Evolutionary conservation across 1,284 basidiomycete species (phyloP).

Genomic region (Apiotrichum akiyoshidainum): DNA sequence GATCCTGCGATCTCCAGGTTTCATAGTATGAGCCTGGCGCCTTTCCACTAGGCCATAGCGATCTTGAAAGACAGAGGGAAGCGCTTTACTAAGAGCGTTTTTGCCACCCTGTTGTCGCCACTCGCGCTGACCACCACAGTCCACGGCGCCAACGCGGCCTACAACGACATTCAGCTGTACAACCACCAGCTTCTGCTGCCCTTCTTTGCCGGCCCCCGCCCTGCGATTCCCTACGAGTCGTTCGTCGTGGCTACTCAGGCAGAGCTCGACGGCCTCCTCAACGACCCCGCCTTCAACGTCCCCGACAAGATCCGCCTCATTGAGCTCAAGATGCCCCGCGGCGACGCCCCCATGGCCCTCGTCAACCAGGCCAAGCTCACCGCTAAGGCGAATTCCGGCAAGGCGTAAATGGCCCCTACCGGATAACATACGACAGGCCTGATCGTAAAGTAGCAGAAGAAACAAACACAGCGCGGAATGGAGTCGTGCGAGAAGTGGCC

Average conservation of each 20-base stretch:
- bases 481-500: too few relatives aligned
- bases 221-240: constrained; percentile 24
- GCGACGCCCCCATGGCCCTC: constrained; percentile 43
- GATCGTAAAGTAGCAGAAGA: background rate
- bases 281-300: constrained; percentile 40
- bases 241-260: constrained; percentile 41
- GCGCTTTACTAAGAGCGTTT: background rate
- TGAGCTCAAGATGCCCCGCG: constrained; percentile 50
- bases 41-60: constrained; percentile 1
- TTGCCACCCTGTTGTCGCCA: background rate
- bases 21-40: background rate
- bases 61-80: background rate
- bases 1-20: constrained; percentile 1
- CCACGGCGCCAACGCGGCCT: constrained; percentile 47
- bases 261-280: constrained; percentile 58
- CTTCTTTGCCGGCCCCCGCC: constrained; percentile 35
- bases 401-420: background rate
- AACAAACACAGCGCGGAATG: background rate
- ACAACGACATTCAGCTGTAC: constrained; percentile 53
- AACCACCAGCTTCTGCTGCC: constrained; percentile 51
- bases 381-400: constrained; percentile 41
- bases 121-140: constrained; percentile 23
- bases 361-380: constrained; percentile 51
- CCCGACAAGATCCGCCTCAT: constrained; percentile 47
- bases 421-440: too few relatives aligned